These are phyloP conservation scores for Chaetothyriales sp. DNA, from an alignment of 2,329 filamentous ascomycete genomes.

Conservation along the genomic window DNA sequence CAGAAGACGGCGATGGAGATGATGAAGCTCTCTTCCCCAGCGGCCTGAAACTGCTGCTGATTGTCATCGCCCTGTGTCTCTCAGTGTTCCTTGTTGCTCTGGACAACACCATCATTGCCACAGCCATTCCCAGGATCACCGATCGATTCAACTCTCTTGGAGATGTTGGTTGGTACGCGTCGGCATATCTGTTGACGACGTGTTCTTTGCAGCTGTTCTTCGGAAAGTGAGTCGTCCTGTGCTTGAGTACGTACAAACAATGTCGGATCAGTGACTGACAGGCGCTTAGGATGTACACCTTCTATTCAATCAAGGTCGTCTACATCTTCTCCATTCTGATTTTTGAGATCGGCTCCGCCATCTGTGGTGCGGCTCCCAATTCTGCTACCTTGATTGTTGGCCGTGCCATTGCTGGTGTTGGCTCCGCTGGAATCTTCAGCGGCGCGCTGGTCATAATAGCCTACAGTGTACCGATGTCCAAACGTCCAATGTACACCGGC, in stretches of 20 bases:
- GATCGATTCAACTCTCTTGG: slow-evolving; percentile 17
- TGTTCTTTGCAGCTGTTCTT: slow-evolving; percentile 17
- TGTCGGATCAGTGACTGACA: slow-evolving; percentile 21
- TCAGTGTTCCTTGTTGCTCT: slow-evolving; percentile 27
- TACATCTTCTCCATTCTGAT: slow-evolving; percentile 26
- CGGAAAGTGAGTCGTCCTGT: slow-evolving; percentile 16
- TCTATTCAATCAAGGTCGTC: slow-evolving; percentile 30
- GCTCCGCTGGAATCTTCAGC: slow-evolving; percentile 19
- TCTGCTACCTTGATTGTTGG: slow-evolving; percentile 21
- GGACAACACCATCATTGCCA: slow-evolving; percentile 23
- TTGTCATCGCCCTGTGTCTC: slow-evolving; percentile 24
- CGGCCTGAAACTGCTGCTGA: slow-evolving; percentile 21
- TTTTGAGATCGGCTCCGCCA: slow-evolving; percentile 31
- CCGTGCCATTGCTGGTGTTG: slow-evolving; percentile 22
- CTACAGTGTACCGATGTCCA: slow-evolving; percentile 35
- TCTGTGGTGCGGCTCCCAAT: slow-evolving; percentile 26
- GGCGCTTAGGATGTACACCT: slow-evolving; percentile 32
- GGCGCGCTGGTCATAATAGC: slow-evolving; percentile 22
- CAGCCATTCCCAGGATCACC: slow-evolving; percentile 18
- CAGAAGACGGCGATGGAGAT: slow-evolving; percentile 3
- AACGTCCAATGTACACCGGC: slow-evolving; percentile 40
- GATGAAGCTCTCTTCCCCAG: slow-evolving; percentile 24
- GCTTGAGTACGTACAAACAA: too few species aligned
- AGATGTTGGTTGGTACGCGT: slow-evolving; percentile 18
- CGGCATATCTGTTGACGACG: slow-evolving; percentile 17